Evolutionary conservation across 1,284 basidiomycete genomes (phyloP).

Genomic region (Violaceomyces palustris): DNA sequence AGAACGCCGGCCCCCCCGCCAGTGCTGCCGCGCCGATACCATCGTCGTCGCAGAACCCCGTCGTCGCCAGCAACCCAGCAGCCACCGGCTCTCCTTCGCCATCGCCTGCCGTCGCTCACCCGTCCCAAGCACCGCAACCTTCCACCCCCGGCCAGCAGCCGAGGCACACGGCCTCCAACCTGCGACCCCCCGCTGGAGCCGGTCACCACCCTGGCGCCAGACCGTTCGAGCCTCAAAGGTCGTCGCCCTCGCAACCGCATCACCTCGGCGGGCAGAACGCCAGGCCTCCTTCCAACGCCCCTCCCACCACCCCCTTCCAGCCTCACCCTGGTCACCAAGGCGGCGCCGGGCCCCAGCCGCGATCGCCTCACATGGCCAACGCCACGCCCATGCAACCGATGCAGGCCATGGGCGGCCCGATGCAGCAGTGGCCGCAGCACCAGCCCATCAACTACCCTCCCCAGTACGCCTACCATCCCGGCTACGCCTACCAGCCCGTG

Average conservation of each 20-base stretch:
- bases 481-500: slow-evolving; percentile 36
- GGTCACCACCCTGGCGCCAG: slow-evolving; percentile 27
- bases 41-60: neutral
- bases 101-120: slow-evolving; percentile 17
- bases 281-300: slow-evolving; percentile 15
- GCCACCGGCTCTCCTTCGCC: slow-evolving; percentile 19
- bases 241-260: slow-evolving; percentile 32
- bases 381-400: slow-evolving; percentile 38
- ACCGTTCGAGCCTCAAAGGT: slow-evolving; percentile 36
- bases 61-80: neutral
- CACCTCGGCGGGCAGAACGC: slow-evolving; percentile 7
- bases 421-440: slow-evolving; percentile 23
- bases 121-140: slow-evolving; percentile 16
- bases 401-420: slow-evolving; percentile 35
- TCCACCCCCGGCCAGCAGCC: slow-evolving; percentile 10
- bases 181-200: slow-evolving; percentile 25
- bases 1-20: slow-evolving; percentile 5
- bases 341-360: slow-evolving; percentile 29
- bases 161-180: slow-evolving; percentile 29
- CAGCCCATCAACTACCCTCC: slow-evolving; percentile 29
- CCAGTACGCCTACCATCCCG: slow-evolving; percentile 37
- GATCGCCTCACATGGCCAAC: slow-evolving; percentile 41
- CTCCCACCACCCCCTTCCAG: slow-evolving; percentile 23
- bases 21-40: too few species aligned
- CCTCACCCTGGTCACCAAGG: slow-evolving; percentile 16